Base-by-base conservation (phyloP, 2,329 filamentous ascomycete species). In the Plenodomus biglobosus region DNA sequence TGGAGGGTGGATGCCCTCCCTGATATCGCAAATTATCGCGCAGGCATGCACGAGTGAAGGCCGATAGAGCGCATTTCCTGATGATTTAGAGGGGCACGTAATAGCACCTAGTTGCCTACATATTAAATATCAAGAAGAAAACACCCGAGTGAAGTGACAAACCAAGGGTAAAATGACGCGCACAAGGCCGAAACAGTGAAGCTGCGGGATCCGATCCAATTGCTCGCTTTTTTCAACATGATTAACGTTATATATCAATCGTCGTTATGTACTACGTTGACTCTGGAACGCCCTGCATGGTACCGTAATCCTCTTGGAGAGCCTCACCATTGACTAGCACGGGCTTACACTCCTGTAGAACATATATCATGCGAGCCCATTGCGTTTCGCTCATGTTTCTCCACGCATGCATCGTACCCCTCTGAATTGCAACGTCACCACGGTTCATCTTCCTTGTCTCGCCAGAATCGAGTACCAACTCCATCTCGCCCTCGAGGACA, bases 331-430 rank as follows among this genome's bases (percentile, higher is more conserved):
- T 54, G 19, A 69, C 41, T 35, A 55, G 58, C 4, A 71, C 46
- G 13, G 60, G 59, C 54, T 64, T 57, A 36, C 52, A 58, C 20
- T 61, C 53, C 56, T 66, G 65, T 30, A 70, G 45, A 13, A 71
- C 61, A 51, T 58, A 70, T 56, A 69, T 53, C 55, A 71, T 63
- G 4, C 68, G 42, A 17, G 55, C 58, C 66, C 65, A 69, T 15
- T 53, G 51, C 1, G 59, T 68, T 17, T 52, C 13, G 37, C 61
- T 65, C 10, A 52, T 22, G 21, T 72, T 72, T 32, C 58, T 63
- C 69, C 68, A 71, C n/a, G 63, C 64, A 55, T 73, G 71, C 60
- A 69, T 73, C 1, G 70, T 73, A 2, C 70, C 71, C 6, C 71
- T 53, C 46, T 73, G 70, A 20, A 73, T 61, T 1, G 62, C 60